Evolutionary conservation across 2,329 filamentous ascomycete species (phyloP).

Genomic region (Rutstroemia sp.): DNA sequence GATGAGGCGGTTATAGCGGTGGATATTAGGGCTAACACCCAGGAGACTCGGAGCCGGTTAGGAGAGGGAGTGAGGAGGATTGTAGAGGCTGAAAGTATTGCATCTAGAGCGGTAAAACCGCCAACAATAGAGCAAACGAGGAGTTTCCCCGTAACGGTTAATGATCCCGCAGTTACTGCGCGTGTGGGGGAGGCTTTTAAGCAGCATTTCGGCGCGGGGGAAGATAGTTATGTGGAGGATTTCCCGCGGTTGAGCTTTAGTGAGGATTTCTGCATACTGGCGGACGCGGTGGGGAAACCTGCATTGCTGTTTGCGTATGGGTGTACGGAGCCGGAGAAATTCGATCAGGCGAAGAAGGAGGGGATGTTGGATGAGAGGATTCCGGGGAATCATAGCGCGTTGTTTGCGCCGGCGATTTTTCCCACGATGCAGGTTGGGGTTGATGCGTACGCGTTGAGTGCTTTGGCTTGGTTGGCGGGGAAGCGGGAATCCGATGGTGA

Average conservation of each 20-base stretch:
- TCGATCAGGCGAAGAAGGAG: slow-evolving; percentile 38
- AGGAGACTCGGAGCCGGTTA: slow-evolving; percentile 28
- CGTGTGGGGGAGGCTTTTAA: not conserved
- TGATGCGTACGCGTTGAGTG: slow-evolving; percentile 41
- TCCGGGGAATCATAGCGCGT: slow-evolving; percentile 49
- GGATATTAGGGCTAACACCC: slow-evolving; percentile 32
- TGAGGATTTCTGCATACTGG: slow-evolving; percentile 37
- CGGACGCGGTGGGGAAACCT: slow-evolving; percentile 31
- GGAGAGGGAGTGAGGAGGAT: slow-evolving; percentile 32
- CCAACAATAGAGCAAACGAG: slow-evolving; percentile 4
- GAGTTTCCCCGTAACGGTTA: slow-evolving; percentile 10
- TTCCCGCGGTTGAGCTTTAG: slow-evolving; percentile 3
- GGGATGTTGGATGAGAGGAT: slow-evolving; percentile 38
- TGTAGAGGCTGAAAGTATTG: slow-evolving; percentile 36
- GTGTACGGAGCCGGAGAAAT: slow-evolving; percentile 41
- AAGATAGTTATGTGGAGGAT: slow-evolving; percentile 6
- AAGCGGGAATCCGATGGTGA: not conserved
- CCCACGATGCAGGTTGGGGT: slow-evolving; percentile 46
- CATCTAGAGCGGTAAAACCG: not conserved
- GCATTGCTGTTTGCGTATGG: slow-evolving; percentile 44
- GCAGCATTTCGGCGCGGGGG: not conserved
- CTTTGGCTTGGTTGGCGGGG: slow-evolving; percentile 35
- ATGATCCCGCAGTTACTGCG: slow-evolving; percentile 9
- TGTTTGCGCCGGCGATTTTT: slow-evolving; percentile 50
- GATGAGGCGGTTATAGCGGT: slow-evolving; percentile 34